phyloP scores from a whole-genome alignment of 2,329 filamentous ascomycete genomes.

The Pestalotiopsis sp. region DNA sequence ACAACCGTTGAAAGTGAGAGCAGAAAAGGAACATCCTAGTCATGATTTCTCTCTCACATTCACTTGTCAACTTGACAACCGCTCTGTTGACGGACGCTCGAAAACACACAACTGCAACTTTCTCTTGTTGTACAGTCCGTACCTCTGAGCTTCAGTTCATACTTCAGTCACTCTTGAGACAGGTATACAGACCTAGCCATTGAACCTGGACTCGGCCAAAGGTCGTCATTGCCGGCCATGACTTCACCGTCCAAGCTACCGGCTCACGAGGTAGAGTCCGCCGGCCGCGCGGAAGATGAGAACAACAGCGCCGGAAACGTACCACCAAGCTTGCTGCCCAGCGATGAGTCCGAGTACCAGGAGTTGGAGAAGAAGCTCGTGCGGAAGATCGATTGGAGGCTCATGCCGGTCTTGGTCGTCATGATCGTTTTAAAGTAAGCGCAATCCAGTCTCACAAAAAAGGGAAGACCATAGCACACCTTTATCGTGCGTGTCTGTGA shows the following conservation, averaged over 20 bases:
- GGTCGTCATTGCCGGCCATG: neutral
- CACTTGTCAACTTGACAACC: neutral
- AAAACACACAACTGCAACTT: neutral
- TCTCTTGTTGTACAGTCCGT: neutral
- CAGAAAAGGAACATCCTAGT: neutral
- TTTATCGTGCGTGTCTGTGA: neutral
- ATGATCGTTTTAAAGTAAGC: constrained; percentile 10
- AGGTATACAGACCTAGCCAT: no score
- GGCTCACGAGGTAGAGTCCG: neutral
- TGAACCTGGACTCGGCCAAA: neutral
- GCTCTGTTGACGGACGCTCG: neutral
- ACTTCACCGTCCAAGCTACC: neutral
- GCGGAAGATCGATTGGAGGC: constrained; percentile 9
- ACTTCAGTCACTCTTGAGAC: no score
- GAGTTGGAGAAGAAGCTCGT: constrained; percentile 10
- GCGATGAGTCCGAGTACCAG: neutral
- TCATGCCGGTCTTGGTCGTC: constrained; percentile 9
- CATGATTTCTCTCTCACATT: neutral
- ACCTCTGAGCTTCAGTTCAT: neutral
- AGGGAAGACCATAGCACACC: neutral
- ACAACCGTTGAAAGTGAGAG: neutral
- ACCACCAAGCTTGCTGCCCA: neutral
- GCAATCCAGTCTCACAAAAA: neutral
- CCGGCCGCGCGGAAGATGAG: neutral
- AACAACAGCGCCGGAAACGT: no score